Base-by-base conservation (phyloP, 257 asterid genomes). In the Nicotiana obtusifolia region DNA sequence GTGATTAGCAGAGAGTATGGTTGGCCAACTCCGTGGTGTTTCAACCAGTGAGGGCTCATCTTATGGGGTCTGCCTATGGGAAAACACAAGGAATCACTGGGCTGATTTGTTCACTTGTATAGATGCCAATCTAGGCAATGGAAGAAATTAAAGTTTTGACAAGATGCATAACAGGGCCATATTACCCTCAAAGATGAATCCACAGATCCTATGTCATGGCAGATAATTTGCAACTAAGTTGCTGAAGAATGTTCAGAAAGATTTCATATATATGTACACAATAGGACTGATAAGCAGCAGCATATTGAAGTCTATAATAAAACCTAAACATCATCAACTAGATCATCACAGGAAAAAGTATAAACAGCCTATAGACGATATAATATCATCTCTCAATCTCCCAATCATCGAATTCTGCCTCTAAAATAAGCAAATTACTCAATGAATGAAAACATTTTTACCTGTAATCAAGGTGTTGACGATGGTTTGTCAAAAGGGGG, bases 391-490 rank as follows among this genome's bases (percentile, higher is more conserved):
- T n/a, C 61, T 20, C 56, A 75, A 20, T 67, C 22, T 44, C 61
- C 56, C 53, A 19, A 20, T 75, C 31, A 30, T 8, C 15, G 16
- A 64, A 49, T 52, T 13, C 49, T 16, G 61, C 33, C 76, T 19
- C 49, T 47, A 80, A 3, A 28, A 65, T 52, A 75, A 14, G 62
- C 4, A 49, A 15, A 49, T 65, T 52, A 65, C 66, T 47, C 16
- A 8, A 24, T 15, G 13, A 28, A 69, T 16, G 5, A 64, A 47
- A 49, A 26, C 22, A 67, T 69, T 81, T 69, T 86, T 80, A 96
- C 99, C 98, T 90, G 84, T 93, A 96, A 84, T 93, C 94, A 81
- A 96, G 98, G 90, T 96, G 99, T 28, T 85, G 85, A 59, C 92
- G 89, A 78, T 89, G 64, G 77, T 89, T 90, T 62, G 49, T 90